Conservation (phyloP, 257 asterid species). For the Nicotiana knightiana region DNA sequence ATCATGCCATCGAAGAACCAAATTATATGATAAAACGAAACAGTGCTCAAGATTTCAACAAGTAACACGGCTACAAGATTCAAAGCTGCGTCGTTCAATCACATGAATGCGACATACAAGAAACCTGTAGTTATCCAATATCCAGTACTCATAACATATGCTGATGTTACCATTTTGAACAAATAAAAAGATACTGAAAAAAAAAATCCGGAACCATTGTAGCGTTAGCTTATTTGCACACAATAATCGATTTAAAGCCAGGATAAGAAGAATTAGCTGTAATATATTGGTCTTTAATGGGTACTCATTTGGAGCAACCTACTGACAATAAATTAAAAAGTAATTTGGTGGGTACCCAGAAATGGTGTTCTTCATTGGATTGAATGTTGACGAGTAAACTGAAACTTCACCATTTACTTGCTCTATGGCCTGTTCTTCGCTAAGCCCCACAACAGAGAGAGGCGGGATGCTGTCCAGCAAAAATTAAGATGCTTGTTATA, state of each 20-base stretch:
- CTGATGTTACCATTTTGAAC: not conserved
- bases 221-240: not conserved
- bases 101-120: not conserved
- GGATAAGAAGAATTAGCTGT: not conserved
- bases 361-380: conserved; percentile 96
- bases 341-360: conserved; percentile 55
- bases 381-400: conserved; percentile 81
- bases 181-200: not conserved
- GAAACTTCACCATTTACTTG: conserved; percentile 65
- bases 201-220: not conserved
- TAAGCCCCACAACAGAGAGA: conserved; percentile 83
- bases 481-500: conserved; percentile 5
- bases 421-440: conserved; percentile 85
- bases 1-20: not conserved
- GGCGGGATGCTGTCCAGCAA: conserved; percentile 87
- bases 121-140: not conserved
- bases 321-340: not conserved
- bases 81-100: not conserved
- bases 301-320: not conserved
- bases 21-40: not conserved
- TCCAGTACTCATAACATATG: not conserved
- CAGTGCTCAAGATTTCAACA: not conserved
- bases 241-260: not conserved
- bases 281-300: not conserved
- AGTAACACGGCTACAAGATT: not conserved